phyloP scores from a whole-genome alignment of 371 early-diverging fungal species.

The Mucor racemosus region DNA sequence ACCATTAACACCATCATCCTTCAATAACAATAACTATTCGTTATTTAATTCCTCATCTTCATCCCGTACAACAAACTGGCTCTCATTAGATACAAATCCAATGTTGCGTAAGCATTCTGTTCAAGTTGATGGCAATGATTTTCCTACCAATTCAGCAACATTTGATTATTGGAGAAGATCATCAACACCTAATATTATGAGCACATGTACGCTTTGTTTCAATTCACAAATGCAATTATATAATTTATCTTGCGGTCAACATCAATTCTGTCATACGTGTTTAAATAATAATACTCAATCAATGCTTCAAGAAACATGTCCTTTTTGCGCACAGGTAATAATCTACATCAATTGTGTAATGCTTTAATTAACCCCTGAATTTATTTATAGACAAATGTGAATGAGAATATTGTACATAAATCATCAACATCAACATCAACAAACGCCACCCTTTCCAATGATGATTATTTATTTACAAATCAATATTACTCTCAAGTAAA shows the following conservation, averaged over 20 bases:
- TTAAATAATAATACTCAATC: constrained; percentile 7
- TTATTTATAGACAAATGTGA: not conserved
- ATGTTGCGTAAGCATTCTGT: constrained; percentile 32
- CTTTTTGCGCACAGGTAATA: constrained; percentile 29
- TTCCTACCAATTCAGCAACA: constrained; percentile 4
- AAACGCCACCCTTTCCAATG: constrained; percentile 7
- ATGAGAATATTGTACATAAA: not conserved
- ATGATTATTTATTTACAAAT: not conserved
- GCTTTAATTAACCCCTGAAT: not conserved
- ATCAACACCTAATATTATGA: constrained; percentile 6
- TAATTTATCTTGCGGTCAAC: constrained; percentile 16
- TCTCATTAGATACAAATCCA: constrained; percentile 1
- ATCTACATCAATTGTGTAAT: not conserved
- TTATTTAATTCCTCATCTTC: constrained; percentile 19
- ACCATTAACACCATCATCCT: constrained; percentile 4
- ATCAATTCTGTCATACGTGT: constrained; percentile 30
- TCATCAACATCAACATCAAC: constrained; percentile 3
- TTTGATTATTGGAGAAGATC: constrained; percentile 16
- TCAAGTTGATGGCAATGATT: constrained; percentile 22
- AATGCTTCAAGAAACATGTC: constrained; percentile 21
- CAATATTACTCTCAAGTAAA: not conserved
- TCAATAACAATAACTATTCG: constrained; percentile 15
- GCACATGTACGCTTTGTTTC: constrained; percentile 8
- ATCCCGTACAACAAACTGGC: constrained; percentile 13
- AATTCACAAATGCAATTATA: constrained; percentile 1